Base-by-base conservation (phyloP, 1,284 basidiomycete genomes). In the Trametes hirsuta region DNA sequence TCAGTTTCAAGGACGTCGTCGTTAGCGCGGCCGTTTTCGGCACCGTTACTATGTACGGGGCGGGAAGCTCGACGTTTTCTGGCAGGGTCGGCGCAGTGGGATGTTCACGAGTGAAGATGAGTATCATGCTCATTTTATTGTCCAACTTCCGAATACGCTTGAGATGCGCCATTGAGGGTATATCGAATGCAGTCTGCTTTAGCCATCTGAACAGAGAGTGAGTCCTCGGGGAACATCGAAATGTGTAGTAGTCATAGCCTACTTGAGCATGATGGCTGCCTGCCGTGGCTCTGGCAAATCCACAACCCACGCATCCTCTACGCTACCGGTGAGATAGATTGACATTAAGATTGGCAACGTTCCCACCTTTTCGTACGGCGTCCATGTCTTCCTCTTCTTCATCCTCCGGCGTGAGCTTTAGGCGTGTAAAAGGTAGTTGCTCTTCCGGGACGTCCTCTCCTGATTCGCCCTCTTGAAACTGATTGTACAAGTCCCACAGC, bases 261-360 rank as follows among this genome's bases (percentile, higher is more conserved):
- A 92, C 91, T 83, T 87, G 9, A 95, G 77, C 73, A 93, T 79
- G 1, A 78, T 71, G 6, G 84, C 81, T 22, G 87, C 89, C 59
- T 86, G 74, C 46, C 80, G 82, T 15, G 82, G 81, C 64, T 93
- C 84, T 0, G 84, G 81, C n/a, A 97, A 83, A 68, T 95, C 89
- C n/a, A 95, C 86, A 8, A 86, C 88, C 94, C 94, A 97, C 47
- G 89, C 89, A 40, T 86, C 77, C 50, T 89, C 62, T 66, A 37
- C 25, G 22, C 12, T 6, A 47, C 24, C 15, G 2, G 12, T 25
- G 4, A 35, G 34, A 35, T 30, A 42, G 2, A 24, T 53, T 55
- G 2, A 42, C 12, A 21, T 8, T 8, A 5, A 21, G 24, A 30
- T 30, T 8, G 11, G 14, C 10, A 24, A 6, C 6, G 4, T 22